phyloP scores from a whole-genome alignment of 116 monocot genomes.

The Zostera marina region DNA sequence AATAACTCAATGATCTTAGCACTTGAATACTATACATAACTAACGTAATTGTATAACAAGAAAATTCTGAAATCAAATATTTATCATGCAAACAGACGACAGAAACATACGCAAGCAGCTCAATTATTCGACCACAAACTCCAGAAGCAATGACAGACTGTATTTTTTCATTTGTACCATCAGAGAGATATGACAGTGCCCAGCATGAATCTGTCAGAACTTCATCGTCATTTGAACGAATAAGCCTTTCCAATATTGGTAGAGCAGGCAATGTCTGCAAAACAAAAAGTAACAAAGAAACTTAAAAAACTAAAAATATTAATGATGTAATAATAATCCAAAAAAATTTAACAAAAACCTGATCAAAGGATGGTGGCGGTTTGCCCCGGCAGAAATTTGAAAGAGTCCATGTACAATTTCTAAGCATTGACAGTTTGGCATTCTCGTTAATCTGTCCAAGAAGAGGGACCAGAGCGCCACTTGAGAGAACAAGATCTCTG shows the following conservation, averaged over 20 bases:
- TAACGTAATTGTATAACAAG: not conserved
- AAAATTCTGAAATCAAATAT: not conserved
- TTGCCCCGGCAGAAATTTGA: conserved; percentile 94
- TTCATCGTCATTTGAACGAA: conserved; percentile 83
- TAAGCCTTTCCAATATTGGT: conserved; percentile 48
- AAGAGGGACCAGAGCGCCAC: conserved; percentile 58
- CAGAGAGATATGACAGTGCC: conserved; percentile 79
- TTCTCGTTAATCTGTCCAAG: conserved; percentile 59
- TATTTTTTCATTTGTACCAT: conserved; percentile 87
- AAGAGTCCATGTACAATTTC: conserved; percentile 95
- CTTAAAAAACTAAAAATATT: not conserved
- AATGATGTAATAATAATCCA: not conserved
- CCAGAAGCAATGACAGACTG: conserved; percentile 76
- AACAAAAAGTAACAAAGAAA: not conserved
- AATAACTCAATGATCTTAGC: not conserved
- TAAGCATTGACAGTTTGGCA: conserved; percentile 83
- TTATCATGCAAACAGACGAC: not conserved
- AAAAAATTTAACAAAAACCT: conserved; percentile 19
- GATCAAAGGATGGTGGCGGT: conserved; percentile 82
- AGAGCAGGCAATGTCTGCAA: conserved; percentile 60
- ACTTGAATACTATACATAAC: not conserved
- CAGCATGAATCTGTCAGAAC: conserved; percentile 82
- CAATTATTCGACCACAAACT: conserved; percentile 62
- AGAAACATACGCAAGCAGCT: conserved; percentile 48
- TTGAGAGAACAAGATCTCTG: conserved; percentile 72